Conservation (phyloP, 2,329 filamentous ascomycete genomes). For the Phialocephala subalpina region DNA sequence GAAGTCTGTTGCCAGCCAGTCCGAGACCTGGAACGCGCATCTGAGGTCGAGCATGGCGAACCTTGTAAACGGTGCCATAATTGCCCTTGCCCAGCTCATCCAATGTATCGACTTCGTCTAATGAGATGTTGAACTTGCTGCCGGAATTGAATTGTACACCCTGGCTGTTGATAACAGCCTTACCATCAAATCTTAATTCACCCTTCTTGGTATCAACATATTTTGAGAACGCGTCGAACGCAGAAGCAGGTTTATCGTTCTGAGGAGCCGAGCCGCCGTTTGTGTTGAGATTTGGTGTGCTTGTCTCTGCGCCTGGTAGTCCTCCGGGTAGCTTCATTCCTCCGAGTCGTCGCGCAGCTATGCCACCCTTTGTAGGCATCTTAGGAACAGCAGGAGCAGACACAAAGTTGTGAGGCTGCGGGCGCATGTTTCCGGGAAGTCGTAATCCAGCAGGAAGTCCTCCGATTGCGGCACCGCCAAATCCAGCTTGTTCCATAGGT, state of each 20-base stretch:
- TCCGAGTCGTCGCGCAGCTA: conserved; percentile 67
- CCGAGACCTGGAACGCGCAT: conserved; percentile 66
- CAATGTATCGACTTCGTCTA: conserved; percentile 93
- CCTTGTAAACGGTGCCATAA: conserved; percentile 98
- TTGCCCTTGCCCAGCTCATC: conserved; percentile 97
- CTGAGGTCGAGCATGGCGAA: conserved; percentile 78
- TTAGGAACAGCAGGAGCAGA: conserved; percentile 60
- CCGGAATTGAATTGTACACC: conserved; percentile 94
- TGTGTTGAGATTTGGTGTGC: conserved; percentile 27
- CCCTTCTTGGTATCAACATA: conserved; percentile 93
- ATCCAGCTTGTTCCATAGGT: conserved; percentile 32
- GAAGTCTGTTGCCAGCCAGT: conserved; percentile 52
- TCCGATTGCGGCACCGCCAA: conserved; percentile 36
- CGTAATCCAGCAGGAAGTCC: conserved; percentile 54
- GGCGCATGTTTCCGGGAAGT: conserved; percentile 53
- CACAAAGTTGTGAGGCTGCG: conserved; percentile 51
- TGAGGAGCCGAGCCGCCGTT: conserved; percentile 32
- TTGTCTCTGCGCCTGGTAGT: conserved; percentile 37
- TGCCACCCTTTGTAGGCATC: conserved; percentile 52
- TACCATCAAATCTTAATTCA: conserved; percentile 90
- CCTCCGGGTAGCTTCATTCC: conserved; percentile 65
- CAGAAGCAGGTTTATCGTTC: conserved; percentile 46
- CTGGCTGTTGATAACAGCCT: conserved; percentile 85
- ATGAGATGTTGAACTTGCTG: conserved; percentile 88
- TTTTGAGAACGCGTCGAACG: conserved; percentile 76